phyloP scores from a whole-genome alignment of 1,284 basidiomycete genomes.

The Trametes versicolor region DNA sequence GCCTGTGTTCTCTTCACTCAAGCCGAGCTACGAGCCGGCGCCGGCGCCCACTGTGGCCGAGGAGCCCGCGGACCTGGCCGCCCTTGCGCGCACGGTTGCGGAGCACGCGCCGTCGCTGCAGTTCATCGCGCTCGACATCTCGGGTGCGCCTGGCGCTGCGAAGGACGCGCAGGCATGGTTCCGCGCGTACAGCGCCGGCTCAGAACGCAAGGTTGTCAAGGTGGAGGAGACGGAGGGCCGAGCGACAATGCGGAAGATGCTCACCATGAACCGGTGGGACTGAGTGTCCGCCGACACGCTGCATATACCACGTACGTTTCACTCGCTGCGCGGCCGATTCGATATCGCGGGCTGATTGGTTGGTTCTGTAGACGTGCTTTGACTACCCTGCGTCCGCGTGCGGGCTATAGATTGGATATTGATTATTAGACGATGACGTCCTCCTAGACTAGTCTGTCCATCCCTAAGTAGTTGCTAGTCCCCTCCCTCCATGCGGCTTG shows the following conservation, averaged over 20 bases:
- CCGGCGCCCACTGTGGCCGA: not conserved
- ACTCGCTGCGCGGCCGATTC: not conserved
- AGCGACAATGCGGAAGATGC: slow-evolving; percentile 21
- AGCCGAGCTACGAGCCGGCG: slow-evolving; percentile 3
- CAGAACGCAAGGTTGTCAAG: slow-evolving; percentile 16
- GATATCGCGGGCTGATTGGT: not conserved
- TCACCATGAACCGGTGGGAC: slow-evolving; percentile 29
- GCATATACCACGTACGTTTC: not conserved
- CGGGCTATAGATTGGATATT: slow-evolving; percentile 17
- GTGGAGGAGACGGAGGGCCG: slow-evolving; percentile 22
- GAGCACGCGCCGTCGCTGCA: slow-evolving; percentile 23
- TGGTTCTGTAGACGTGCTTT: not conserved
- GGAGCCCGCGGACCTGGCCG: slow-evolving; percentile 15
- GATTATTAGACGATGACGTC: slow-evolving; percentile 6
- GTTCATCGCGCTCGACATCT: slow-evolving; percentile 30
- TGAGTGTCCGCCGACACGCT: slow-evolving; percentile 4
- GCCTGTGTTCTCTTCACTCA: slow-evolving; percentile 5
- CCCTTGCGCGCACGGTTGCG: slow-evolving; percentile 24
- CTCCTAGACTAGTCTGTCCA: slow-evolving; percentile 16
- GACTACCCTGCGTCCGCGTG: not conserved
- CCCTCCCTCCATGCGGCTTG: not conserved
- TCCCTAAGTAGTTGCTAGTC: not conserved
- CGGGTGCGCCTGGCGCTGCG: slow-evolving; percentile 17
- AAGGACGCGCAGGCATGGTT: slow-evolving; percentile 23
- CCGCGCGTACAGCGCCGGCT: slow-evolving; percentile 4